Conservation (phyloP, 768 basidiomycete species). For the Kwoniella mangroviensis region DNA sequence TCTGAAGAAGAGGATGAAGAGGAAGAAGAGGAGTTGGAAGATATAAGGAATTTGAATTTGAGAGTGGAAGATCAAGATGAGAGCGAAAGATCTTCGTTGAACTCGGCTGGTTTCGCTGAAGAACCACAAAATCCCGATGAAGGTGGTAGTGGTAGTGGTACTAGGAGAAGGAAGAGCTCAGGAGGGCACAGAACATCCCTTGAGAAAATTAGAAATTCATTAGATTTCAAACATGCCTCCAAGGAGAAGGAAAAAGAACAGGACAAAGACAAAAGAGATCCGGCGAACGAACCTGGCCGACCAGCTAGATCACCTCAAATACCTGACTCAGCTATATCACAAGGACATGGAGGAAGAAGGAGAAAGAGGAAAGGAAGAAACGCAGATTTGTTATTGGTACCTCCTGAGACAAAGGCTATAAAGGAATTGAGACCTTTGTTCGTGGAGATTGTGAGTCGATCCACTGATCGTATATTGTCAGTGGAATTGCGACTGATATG, state of each 20-base stretch:
- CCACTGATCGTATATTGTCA: background rate
- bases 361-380: slow-evolving; percentile 6
- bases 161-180: slow-evolving; percentile 17
- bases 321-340: background rate
- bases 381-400: slow-evolving; percentile 61
- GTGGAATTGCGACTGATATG: background rate
- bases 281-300: slow-evolving; percentile 4
- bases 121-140: background rate
- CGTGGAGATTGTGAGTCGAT: slow-evolving; percentile 77
- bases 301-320: slow-evolving; percentile 1
- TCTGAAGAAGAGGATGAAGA: slow-evolving; percentile 68
- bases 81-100: slow-evolving; percentile 21
- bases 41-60: background rate
- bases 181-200: slow-evolving; percentile 27
- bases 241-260: background rate
- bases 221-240: slow-evolving; percentile 30
- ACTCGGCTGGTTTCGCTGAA: slow-evolving; percentile 4
- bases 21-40: slow-evolving; percentile 16
- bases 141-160: background rate
- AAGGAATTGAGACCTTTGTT: slow-evolving; percentile 86
- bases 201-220: slow-evolving; percentile 34
- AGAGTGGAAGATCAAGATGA: background rate
- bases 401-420: slow-evolving; percentile 77
- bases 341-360: background rate
- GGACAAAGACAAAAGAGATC: background rate